A percentile compares a stretch with the other conserved stretches of the same genome.
phyloP scores from a whole-genome alignment of 148 eudicot species.

The Simmondsia chinensis region DNA sequence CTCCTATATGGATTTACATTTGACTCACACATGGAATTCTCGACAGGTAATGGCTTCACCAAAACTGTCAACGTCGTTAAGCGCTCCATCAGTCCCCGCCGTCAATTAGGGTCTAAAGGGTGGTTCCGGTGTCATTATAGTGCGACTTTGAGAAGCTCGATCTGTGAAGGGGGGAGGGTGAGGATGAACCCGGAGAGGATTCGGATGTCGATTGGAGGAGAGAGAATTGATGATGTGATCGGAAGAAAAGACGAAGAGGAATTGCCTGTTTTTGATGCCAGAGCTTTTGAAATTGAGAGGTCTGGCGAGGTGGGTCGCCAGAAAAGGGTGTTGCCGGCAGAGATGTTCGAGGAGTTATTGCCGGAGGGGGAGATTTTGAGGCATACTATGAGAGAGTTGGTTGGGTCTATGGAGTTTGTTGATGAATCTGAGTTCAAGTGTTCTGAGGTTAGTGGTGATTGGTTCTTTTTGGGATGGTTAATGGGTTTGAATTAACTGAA shows the following conservation, averaged over 20 bases:
- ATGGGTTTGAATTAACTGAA: not conserved
- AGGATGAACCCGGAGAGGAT: slow-evolving; percentile 63
- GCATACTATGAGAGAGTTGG: slow-evolving; percentile 71
- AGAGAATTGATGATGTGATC: slow-evolving; percentile 58
- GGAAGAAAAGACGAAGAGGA: slow-evolving; percentile 81
- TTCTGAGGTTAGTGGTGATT: slow-evolving; percentile 53
- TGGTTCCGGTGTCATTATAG: slow-evolving; percentile 76
- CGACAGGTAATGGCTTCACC: slow-evolving; percentile 78
- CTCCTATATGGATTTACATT: too few species aligned
- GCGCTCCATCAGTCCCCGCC: slow-evolving; percentile 1
- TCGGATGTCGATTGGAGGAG: slow-evolving; percentile 76
- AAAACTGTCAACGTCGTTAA: slow-evolving; percentile 26
- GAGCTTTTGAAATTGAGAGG: slow-evolving; percentile 56
- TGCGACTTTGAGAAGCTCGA: slow-evolving; percentile 54
- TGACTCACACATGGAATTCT: too few species aligned
- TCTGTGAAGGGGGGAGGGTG: slow-evolving; percentile 69
- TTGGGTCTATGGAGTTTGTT: slow-evolving; percentile 48
- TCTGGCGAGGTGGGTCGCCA: slow-evolving; percentile 3
- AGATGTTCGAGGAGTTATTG: slow-evolving; percentile 39
- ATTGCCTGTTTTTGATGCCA: slow-evolving; percentile 47
- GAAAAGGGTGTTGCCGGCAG: slow-evolving; percentile 22
- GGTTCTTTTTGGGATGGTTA: not conserved
- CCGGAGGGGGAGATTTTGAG: slow-evolving; percentile 33
- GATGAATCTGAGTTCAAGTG: slow-evolving; percentile 39
- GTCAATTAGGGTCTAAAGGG: slow-evolving; percentile 8